Base-by-base conservation (phyloP, 768 basidiomycete species). In the Amanita exitialis region DNA sequence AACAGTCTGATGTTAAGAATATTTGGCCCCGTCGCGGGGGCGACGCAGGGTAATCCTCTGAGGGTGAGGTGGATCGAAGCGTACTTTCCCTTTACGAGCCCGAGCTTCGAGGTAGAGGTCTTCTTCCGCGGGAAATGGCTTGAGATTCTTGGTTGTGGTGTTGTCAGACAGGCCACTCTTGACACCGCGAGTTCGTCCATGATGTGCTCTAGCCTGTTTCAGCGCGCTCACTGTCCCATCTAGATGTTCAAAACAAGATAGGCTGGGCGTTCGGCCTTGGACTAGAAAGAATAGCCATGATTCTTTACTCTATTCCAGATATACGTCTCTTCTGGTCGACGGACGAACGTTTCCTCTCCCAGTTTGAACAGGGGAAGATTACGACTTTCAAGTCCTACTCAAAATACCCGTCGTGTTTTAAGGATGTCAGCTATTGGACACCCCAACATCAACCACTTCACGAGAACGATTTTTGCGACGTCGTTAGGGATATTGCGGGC, bases 251-350 rank as follows among this genome's bases (percentile, higher is more conserved):
- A 1, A 69, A 88, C 61, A 94, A 95, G 62, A 80, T 91, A 58
- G 91, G 93, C 23, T 99, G 96, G 95, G 96, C 96, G 0, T 98
- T 97, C 61, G 96, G 96, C 21, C 82, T 99, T 47, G 96, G 96
- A 3, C 76, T 99, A 39, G 96, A 99, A 62, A 81, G 96, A 28
- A 94, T 98, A 56, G 92, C 94, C 13, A 99, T 99, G 96, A 82
- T 98, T 54, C 79, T 99, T 43, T 98, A 86, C 70, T 85, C 84
- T 12, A 95, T 99, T 47, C 96, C 95, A 7, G 96, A 99, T 65
- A 98, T 99, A 62, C 86, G 96, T 15, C 73, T 99, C 12, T 99
- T 99, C 75, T 99, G 96, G 96, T 93, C 93, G 2, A 67, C 69
- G 44, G 96, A 99, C 61, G 59, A 77, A 15, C 83, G 94, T 10